These are phyloP conservation scores for Pleurotus citrinopileatus DNA, from an alignment of 768 basidiomycete genomes.

Conservation along the genomic window DNA sequence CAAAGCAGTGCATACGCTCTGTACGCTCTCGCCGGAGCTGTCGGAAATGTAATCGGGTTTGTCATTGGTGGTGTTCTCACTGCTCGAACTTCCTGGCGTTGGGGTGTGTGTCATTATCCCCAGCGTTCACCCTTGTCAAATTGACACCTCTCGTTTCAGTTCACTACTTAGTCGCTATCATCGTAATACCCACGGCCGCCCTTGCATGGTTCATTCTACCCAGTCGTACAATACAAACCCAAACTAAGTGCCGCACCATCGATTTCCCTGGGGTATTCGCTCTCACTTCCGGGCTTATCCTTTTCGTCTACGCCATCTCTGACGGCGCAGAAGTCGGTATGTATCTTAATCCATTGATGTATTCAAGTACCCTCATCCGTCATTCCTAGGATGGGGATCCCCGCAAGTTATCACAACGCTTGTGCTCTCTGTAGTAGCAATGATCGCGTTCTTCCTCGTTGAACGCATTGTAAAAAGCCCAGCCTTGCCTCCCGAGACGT, in stretches of 20 bases:
- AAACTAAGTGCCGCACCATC: constrained; percentile 9
- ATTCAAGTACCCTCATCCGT: too few species aligned
- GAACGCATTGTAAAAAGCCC: constrained; percentile 25
- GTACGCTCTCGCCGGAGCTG: constrained; percentile 41
- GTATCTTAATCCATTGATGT: background rate
- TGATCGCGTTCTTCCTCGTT: constrained; percentile 42
- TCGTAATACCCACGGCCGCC: constrained; percentile 20
- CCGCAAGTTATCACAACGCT: constrained; percentile 40
- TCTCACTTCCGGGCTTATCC: constrained; percentile 20
- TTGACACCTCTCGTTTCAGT: constrained; percentile 15
- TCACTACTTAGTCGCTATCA: constrained; percentile 41
- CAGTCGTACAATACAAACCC: background rate
- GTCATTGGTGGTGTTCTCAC: constrained; percentile 40
- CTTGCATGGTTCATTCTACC: constrained; percentile 15
- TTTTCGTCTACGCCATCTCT: constrained; percentile 35
- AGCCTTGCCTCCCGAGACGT: constrained; percentile 30
- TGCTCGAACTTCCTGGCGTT: constrained; percentile 34
- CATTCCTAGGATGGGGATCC: constrained; percentile 44
- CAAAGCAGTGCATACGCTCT: constrained; percentile 42
- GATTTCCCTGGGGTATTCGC: constrained; percentile 15
- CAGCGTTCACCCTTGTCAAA: background rate
- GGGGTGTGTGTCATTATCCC: constrained; percentile 22
- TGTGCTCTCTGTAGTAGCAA: constrained; percentile 35
- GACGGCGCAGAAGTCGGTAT: constrained; percentile 32
- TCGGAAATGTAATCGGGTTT: constrained; percentile 41